These are phyloP conservation scores for Cenchrus americanus DNA, from an alignment of 176 grass and related monocot genomes.

Conservation along the genomic window DNA sequence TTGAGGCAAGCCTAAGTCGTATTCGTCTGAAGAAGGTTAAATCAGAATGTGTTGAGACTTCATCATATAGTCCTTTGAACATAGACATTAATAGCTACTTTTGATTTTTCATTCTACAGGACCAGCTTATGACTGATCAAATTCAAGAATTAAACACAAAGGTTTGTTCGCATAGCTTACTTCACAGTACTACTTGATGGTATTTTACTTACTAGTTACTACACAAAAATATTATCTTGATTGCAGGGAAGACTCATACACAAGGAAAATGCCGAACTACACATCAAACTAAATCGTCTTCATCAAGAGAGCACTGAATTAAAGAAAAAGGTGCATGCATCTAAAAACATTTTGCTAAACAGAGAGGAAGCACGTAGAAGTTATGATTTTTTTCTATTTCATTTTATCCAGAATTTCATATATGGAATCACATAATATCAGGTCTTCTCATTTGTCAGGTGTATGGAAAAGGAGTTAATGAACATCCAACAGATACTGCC, in stretches of 20 bases:
- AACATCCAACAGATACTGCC: not conserved
- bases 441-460: slow-evolving; percentile 39
- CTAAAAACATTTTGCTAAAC: slow-evolving; percentile 18
- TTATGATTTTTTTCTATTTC: not conserved
- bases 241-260: slow-evolving; percentile 50
- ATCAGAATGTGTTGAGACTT: not conserved
- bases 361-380: not conserved
- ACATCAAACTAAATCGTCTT: slow-evolving; percentile 45
- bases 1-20: slow-evolving; percentile 46
- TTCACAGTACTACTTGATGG: not conserved
- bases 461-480: slow-evolving; percentile 37
- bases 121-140: slow-evolving; percentile 39
- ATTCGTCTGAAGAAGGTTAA: slow-evolving; percentile 50
- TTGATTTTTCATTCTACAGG: slow-evolving; percentile 34
- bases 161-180: not conserved
- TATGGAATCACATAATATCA: slow-evolving; percentile 3
- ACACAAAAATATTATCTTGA: not conserved
- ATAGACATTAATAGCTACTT: not conserved
- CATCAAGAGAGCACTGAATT: slow-evolving; percentile 56
- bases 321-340: slow-evolving; percentile 48
- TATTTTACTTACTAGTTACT: not conserved
- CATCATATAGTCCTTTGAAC: not conserved
- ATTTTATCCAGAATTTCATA: not conserved
- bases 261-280: slow-evolving; percentile 68
- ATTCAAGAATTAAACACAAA: slow-evolving; percentile 54